Evolutionary conservation across 371 early-diverging fungal species (phyloP), one percentile per base, ranked within the genome.

Genomic region (Blastocladiella emersonii): DNA sequence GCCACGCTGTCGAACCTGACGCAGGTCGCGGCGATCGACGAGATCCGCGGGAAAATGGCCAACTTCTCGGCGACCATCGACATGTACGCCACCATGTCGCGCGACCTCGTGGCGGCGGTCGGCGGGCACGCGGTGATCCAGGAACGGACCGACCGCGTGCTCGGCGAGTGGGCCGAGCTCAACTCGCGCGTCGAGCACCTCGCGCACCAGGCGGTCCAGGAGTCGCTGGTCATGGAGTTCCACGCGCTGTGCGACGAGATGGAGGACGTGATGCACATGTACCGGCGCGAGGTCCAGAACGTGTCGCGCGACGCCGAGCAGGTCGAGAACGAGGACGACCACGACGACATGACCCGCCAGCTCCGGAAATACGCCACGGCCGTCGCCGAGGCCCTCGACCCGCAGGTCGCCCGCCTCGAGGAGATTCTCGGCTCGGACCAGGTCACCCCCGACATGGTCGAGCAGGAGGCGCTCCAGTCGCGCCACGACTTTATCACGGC

Each of bases 21-120:
- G 25, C 59, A 59, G 19, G 6, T 59, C 10, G 35, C n/a, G 1
- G 35, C 43, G 0, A 21, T 59, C 35, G 59, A 59, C 12, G 59
- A 59, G 37, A 34, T 59, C 8, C 39, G 43, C 37, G 43, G 39
- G 35, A 59, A 59, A 27, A n/a, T 59, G 27, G 8, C n/a, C 25
- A 59, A 37, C 25, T 59, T 59, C 30, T 7, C 59, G 37, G 19
- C 37, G 35, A 59, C 59, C n/a, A 39, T 59, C 27, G 39, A 59
- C 6, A 59, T 43, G 59, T 59, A 39, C 59, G 27, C 7, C 39
- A 35, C 7, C 43, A 39, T 43, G 59, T 13, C 59, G 13, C 7
- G 7, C 13, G 59, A 59, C 35, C 27, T 59, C 10, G 43, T 19
- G 23, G 25, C 6, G 2, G 13, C 10, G 3, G 35, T 39, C 35